Evolutionary conservation across 352 stramenopile species (phyloP), one percentile per base, ranked within the genome.

Genomic region (Globisporangium spiculum): DNA sequence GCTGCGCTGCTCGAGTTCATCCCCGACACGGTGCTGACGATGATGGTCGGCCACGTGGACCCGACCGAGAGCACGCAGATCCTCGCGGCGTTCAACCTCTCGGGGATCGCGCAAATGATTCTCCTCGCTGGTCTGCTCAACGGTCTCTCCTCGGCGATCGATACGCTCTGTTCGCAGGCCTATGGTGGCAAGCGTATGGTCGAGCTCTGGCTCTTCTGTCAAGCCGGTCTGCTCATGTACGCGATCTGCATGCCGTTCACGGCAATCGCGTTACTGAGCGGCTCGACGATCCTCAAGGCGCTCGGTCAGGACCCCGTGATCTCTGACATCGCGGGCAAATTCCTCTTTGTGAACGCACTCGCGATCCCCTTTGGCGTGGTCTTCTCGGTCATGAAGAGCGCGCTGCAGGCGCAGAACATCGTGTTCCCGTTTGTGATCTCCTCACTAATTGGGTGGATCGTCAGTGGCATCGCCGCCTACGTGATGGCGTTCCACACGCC

Each of bases 121-220:
- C 18, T 52, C 0, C 16, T 52, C 44, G 2, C 2, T 4, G 44
- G 44, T 0, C 0, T 52, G 5, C 44, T 52, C 18, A 52, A 52
- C 44, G 41, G 41, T n/a, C 71, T 94, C 0, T 78, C 84, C 8
- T 90, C 83, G 16, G 86, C 83, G 9, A 72, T 96, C 50, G 88
- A 96, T 67, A 96, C 88, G 66, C 72, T 96, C 18, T 94, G 84
- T 60, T 77, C 77, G 16, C 79, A 92, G 44, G 85, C 87, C 2
- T 91, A 84, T 62, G 84, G 84, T n/a, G 84, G 69, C 63, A 85
- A 82, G 58, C 73, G 75, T 30, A 73, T 83, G 65, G 65, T 71
- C 18, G 80, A 91, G 60, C 74, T 92, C 60, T 90, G 84, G 75
- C 71, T 88, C 60, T 85, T 88, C 61, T 82, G 41, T 16, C 41